These are phyloP conservation scores for Apiospora hydei DNA, from an alignment of 2,329 filamentous ascomycete genomes.

Conservation along the genomic window DNA sequence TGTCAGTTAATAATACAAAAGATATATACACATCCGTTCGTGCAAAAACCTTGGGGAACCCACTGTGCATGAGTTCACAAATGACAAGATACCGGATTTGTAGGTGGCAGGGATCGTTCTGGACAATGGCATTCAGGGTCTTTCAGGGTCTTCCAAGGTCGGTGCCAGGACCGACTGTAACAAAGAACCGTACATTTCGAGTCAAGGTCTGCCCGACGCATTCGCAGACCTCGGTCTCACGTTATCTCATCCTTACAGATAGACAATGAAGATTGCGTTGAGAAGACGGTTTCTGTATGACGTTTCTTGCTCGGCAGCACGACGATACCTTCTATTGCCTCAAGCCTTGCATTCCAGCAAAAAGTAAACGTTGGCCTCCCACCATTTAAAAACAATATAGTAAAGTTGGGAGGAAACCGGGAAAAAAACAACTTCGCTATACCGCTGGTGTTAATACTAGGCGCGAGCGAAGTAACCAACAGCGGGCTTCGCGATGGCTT, in stretches of 20 bases:
- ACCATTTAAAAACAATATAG: not conserved
- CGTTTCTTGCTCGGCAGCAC: not conserved
- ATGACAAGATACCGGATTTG: slow-evolving; percentile 1
- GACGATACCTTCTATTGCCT: not conserved
- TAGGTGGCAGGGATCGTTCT: not conserved
- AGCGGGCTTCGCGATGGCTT: not conserved
- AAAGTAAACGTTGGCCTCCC: not conserved
- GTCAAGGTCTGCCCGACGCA: not conserved
- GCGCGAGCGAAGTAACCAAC: not conserved
- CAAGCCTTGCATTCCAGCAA: not conserved
- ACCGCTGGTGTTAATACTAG: not conserved
- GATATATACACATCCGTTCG: not conserved
- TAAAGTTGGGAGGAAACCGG: not conserved
- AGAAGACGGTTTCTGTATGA: not conserved
- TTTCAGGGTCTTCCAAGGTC: slow-evolving; percentile 13
- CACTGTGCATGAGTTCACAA: not conserved
- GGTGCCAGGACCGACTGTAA: not conserved
- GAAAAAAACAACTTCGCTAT: not conserved
- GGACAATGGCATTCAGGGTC: slow-evolving; percentile 12
- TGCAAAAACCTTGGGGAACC: not conserved
- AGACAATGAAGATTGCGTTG: too few species aligned
- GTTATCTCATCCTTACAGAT: not conserved
- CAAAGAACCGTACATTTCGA: not conserved
- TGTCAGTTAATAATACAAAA: not conserved
- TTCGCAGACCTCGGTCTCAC: not conserved